A percentile compares a stretch with the other conserved stretches of the same genome.
Conservation (phyloP, 257 asterid species). For the Solanum lycopersicoides region DNA sequence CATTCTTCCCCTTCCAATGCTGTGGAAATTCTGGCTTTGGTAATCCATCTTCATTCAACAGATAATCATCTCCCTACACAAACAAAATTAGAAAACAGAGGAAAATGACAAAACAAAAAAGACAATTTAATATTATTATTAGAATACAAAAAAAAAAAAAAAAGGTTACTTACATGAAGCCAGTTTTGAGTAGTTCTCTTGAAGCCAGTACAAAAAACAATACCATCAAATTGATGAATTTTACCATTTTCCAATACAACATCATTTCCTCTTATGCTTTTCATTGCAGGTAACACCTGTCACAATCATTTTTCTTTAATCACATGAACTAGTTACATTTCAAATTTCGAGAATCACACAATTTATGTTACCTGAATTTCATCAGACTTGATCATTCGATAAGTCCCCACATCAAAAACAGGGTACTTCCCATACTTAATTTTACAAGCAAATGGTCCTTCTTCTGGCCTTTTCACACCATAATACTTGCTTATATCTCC, state of each 20-base stretch:
- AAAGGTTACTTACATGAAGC: slow-evolving; percentile 54
- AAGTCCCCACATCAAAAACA: slow-evolving; percentile 54
- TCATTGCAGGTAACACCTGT: slow-evolving; percentile 52
- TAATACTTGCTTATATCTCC: slow-evolving; percentile 54
- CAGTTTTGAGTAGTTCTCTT: slow-evolving; percentile 55
- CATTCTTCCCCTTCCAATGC: slow-evolving; percentile 74
- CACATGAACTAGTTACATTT: too few relatives aligned
- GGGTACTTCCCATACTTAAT: slow-evolving; percentile 61
- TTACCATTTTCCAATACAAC: slow-evolving; percentile 44
- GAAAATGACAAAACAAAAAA: neutral
- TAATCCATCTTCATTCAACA: slow-evolving; percentile 51
- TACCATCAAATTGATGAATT: slow-evolving; percentile 33
- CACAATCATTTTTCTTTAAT: neutral
- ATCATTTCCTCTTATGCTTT: slow-evolving; percentile 17
- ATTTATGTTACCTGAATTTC: slow-evolving; percentile 38
- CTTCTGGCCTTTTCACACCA: slow-evolving; percentile 49
- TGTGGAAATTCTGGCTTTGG: slow-evolving; percentile 33
- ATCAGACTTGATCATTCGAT: slow-evolving; percentile 32
- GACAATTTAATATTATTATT: neutral
- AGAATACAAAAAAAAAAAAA: neutral
- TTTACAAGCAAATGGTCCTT: slow-evolving; percentile 48
- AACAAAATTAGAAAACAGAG: neutral
- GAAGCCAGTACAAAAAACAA: slow-evolving; percentile 73
- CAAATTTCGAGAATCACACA: rapidly evolving
- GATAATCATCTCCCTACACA: slow-evolving; percentile 35